Base-by-base conservation (phyloP, 345 rosid species). In the Diplotaxis tenuifolia region DNA sequence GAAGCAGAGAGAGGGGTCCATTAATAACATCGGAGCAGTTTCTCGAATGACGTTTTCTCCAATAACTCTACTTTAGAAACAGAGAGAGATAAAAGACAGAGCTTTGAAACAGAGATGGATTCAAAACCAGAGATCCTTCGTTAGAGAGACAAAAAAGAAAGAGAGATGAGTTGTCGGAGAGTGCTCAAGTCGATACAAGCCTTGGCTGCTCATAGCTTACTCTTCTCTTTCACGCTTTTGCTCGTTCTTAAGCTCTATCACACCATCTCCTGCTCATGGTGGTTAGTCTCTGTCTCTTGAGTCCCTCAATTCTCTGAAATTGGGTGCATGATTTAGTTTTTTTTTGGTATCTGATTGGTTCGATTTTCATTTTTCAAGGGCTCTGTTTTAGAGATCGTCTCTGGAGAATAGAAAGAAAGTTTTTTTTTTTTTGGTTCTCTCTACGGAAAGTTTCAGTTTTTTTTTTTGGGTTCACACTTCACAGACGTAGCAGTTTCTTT, bases 101-200 rank as follows among this genome's bases (percentile, higher is more conserved):
- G 45, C 53, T 40, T 45, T 34, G n/a, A 54, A 27, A 21, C 9
- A 55, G 14, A 42, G 59, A 68, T 75, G 79, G 40, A 40, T 53
- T 62, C 64, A 12, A 61, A 61, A 16, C 7, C 20, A 15, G 4
- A 18, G 18, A 25, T 7, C 40, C 3, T 70, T 42, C 15, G 47
- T 7, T 75, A 67, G 25, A 50, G 23, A 53, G 15, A 53, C n/a
- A 53, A 10, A 53, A 12, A 42, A 14, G 27, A 63, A 20, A 55
- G 15, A 67, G 70, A 65, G 40, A 89, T 88, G 96, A 86, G 85
- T 80, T 91, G 98, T 87, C 82, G 95, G 65, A 88, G 98, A 84
- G 93, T 89, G 73, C 82, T 91, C 67, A 91, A 94, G 88, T 92
- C 97, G 38, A 85, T 77, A 34, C 99, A 88, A 90, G 88, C 97